phyloP scores from a whole-genome alignment of 1,284 basidiomycete genomes.

The Hemileia vastatrix region DNA sequence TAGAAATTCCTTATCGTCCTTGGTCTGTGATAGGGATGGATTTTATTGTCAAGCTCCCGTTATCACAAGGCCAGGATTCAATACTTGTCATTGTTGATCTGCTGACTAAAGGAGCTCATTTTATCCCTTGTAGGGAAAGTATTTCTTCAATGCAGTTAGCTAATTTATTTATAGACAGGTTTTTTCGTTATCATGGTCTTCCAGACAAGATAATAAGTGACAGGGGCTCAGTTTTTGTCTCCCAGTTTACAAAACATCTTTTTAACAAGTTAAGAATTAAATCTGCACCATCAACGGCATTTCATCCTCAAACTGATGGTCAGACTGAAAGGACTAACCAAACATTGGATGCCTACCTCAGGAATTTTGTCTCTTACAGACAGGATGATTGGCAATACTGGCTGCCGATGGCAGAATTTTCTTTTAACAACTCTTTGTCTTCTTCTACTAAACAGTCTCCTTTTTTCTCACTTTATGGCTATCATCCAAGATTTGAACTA shows the following conservation, averaged over 20 bases:
- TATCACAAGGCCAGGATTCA: slow-evolving; percentile 42
- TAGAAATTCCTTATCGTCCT: slow-evolving; percentile 41
- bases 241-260: not conserved
- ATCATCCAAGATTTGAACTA: not conserved
- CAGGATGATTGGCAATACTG: not conserved
- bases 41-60: slow-evolving; percentile 48
- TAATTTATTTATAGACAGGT: not conserved
- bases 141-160: not conserved
- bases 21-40: slow-evolving; percentile 50
- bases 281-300: not conserved
- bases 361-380: not conserved
- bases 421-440: not conserved
- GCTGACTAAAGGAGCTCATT: slow-evolving; percentile 47
- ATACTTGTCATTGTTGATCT: slow-evolving; percentile 48
- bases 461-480: not conserved
- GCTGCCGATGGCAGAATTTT: slow-evolving; percentile 23
- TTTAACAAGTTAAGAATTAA: not conserved
- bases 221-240: not conserved
- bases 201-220: not conserved
- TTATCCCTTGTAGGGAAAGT: slow-evolving; percentile 29
- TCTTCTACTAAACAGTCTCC: not conserved
- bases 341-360: not conserved
- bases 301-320: slow-evolving; percentile 3
- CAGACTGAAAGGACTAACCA: slow-evolving; percentile 4
- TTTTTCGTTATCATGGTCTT: slow-evolving; percentile 9